Evolutionary conservation across 441 rosid species (phyloP), one percentile per base, ranked within the genome.

Genomic region (Eruca vesicaria): DNA sequence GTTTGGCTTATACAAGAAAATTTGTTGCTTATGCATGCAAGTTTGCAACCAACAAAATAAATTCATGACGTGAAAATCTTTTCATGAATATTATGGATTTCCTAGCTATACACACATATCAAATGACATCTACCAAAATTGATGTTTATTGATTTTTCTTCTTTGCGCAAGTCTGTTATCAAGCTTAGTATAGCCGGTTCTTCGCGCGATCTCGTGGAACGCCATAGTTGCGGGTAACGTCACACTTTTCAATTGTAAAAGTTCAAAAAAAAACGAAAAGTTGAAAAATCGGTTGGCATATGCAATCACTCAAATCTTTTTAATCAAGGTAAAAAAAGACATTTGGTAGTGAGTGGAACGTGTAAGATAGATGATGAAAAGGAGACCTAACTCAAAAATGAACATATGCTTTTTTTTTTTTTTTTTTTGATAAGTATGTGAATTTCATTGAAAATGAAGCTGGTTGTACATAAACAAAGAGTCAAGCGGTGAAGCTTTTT

Each of bases 141-240:
- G 59, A 57, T 57, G 59, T 41, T 57, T 52, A 19, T 68, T 63
- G 74, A 68, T 14, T 68, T 75, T 52, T 36, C 73, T 29, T 75
- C 48, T 9, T 20, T 52, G 19, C 41, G 33, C 68, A 48, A 4
- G 59, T 48, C n/a, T 52, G 9, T 29, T 52, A 52, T 66, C 10
- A 74, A 12, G 53, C 67, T 59, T 32, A 32, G 18, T 31, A 66
- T 73, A 55, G 53, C 60, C 52, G 3, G 20, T 66, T 45, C 72
- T 66, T 43, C 66, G 28, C 33, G 57, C 45, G 65, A 59, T 74
- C 6, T 66, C 43, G 29, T 52, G 55, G 63, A 68, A 32, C 43
- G 23, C 58, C 45, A 52, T 45, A 35, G 64, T 48, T 67, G 41
- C 68, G 62, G 67, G 72, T 58, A 21, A 36, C 9, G 41, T 35